Evolutionary conservation across 306 rosid species (phyloP).

Genomic region (Medicago ruthenica): DNA sequence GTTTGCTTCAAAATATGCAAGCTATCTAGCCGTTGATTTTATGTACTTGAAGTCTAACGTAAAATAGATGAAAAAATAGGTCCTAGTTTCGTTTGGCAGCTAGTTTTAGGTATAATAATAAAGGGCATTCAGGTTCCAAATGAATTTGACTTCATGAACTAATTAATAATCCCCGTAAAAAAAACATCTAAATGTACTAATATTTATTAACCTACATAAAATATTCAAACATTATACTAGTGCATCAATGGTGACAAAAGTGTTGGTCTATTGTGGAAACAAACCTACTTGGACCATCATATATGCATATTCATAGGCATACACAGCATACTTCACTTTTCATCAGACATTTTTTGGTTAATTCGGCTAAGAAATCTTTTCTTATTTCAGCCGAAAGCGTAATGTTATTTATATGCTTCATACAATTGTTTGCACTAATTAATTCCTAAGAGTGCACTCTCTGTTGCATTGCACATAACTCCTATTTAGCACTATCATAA

Average conservation of each 20-base stretch:
- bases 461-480: not conserved
- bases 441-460: not conserved
- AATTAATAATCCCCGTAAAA: too few relatives aligned
- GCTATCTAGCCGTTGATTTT: not conserved
- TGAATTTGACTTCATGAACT: not conserved
- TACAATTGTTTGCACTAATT: not conserved
- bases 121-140: not conserved
- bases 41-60: not conserved
- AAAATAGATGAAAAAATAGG: not conserved
- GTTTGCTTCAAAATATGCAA: too few relatives aligned
- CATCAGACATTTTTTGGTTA: not conserved
- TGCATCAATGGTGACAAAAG: not conserved
- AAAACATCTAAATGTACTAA: too few relatives aligned
- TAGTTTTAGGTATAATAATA: not conserved
- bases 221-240: not conserved
- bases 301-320: too few relatives aligned
- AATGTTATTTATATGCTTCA: too few relatives aligned
- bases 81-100: not conserved
- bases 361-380: not conserved
- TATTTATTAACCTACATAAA: too few relatives aligned
- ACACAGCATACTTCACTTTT: not conserved
- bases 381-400: not conserved
- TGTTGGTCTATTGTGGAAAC: not conserved
- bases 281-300: not conserved
- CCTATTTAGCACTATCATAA: too few relatives aligned